Evolutionary conservation across 257 asterid species (phyloP).

Genomic region (Salvia hispanica): DNA sequence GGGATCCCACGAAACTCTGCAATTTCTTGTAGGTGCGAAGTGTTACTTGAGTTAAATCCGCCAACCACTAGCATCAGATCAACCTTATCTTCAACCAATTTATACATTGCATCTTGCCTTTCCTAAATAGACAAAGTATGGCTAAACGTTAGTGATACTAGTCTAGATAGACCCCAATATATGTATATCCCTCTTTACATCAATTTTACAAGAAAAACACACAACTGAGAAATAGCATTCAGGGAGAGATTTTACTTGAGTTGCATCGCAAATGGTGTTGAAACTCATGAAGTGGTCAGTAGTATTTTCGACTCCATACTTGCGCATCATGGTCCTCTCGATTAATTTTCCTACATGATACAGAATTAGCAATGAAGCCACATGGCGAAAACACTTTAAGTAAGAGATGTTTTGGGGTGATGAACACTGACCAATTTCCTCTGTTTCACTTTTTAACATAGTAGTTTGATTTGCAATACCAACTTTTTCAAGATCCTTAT

Average conservation of each 20-base stretch:
- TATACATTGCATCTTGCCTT: constrained; percentile 99
- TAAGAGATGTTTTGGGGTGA: neutral
- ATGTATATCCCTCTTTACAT: neutral
- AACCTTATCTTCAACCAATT: constrained; percentile 69
- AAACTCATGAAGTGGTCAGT: constrained; percentile 86
- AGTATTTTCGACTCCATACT: constrained; percentile 81
- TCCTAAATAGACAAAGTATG: constrained; percentile 52
- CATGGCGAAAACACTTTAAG: neutral
- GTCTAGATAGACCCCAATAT: neutral
- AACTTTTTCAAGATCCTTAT: constrained; percentile 70
- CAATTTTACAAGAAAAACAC: neutral
- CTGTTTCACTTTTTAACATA: constrained; percentile 98
- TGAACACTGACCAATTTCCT: constrained; percentile 80
- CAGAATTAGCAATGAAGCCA: constrained; percentile 16
- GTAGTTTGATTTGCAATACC: constrained; percentile 99
- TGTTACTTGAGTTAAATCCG: constrained; percentile 99
- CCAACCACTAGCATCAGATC: constrained; percentile 96
- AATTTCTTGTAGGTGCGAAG: constrained; percentile 95
- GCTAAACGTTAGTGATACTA: neutral
- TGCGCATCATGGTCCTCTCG: constrained; percentile 88
- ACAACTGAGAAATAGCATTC: neutral
- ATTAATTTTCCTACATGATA: constrained; percentile 49
- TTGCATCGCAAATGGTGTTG: constrained; percentile 98
- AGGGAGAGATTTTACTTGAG: constrained; percentile 66
- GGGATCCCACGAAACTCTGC: constrained; percentile 92